Evolutionary conservation across 352 stramenopile genomes (phyloP), one percentile per base, ranked within the genome.

Genomic region (Phytopythium ostracodes): DNA sequence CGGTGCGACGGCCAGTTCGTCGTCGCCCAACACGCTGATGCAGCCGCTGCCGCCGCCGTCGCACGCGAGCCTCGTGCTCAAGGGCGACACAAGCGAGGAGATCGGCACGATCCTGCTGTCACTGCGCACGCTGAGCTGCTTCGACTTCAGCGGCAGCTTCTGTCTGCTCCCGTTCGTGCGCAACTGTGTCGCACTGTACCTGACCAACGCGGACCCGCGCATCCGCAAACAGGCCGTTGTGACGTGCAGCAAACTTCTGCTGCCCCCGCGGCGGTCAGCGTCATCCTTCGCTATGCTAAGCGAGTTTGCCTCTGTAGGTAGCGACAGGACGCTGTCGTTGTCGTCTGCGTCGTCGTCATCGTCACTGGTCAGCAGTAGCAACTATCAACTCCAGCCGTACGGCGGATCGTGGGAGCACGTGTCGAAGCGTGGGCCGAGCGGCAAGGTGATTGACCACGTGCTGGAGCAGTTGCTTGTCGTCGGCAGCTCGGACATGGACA

Each of bases 111-210:
- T 92, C 43, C 70, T 99, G 43, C 73, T 99, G 47, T 97, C 93
- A 42, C 69, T 99, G 7, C 79, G 84, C 38, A 99, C 97, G 9
- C 72, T 99, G 20, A 94, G 94, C 60, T 96, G 84, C 55, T 98
- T 99, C 69, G 83, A 91, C 59, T 96, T 98, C 57, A 89, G 88
- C 56, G 84, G 89, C 15, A 93, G 81, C n/a, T 95, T 98, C 51
- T 96, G 91, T 54, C 70, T 99, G 9, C 68, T 99, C 44, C 96
- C 96, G 10, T 98, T 99, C 73, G 89, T 98, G 17, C 83, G 93
- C 22, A 90, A 99, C 66, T 96, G 97, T 33, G 94, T 98, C 38
- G 75, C 89, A 2, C 65, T 91, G 36, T 99, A 99, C 65, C 72
- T 99, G 33, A 88, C 83, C 35, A 94, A 98, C 62, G 76, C 84